phyloP scores from a whole-genome alignment of 2,329 filamentous ascomycete species.

The Alternaria sp. region DNA sequence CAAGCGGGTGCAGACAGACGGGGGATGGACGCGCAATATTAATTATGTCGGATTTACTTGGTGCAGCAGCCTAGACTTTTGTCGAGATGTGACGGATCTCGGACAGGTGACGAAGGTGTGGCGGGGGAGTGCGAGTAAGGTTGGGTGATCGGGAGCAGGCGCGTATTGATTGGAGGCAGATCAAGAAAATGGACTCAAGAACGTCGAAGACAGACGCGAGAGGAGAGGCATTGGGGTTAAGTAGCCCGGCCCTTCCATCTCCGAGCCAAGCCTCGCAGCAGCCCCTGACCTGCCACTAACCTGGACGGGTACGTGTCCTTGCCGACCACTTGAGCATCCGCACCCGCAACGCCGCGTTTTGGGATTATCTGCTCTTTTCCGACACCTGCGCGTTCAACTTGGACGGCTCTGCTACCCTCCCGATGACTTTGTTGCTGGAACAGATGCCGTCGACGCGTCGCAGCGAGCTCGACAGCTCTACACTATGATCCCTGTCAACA shows the following conservation, averaged over 20 bases:
- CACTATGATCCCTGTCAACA: slow-evolving; percentile 19
- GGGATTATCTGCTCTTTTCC: not conserved
- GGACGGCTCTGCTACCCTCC: not conserved
- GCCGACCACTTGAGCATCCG: slow-evolving; percentile 17
- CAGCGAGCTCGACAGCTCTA: slow-evolving; percentile 8
- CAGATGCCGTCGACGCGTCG: not conserved
- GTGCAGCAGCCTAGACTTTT: slow-evolving; percentile 14
- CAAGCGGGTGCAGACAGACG: slow-evolving; percentile 31
- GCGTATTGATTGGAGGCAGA: slow-evolving; percentile 47
- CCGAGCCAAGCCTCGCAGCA: slow-evolving; percentile 37
- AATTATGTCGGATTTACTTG: slow-evolving; percentile 15
- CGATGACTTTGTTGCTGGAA: not conserved
- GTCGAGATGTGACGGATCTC: not conserved
- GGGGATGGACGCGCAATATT: slow-evolving; percentile 25
- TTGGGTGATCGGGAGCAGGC: slow-evolving; percentile 38
- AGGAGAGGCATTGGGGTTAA: slow-evolving; percentile 29
- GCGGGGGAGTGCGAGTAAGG: slow-evolving; percentile 36
- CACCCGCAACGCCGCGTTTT: slow-evolving; percentile 7
- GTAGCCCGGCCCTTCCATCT: slow-evolving; percentile 32
- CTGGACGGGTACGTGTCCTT: slow-evolving; percentile 26
- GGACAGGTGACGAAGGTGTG: slow-evolving; percentile 19
- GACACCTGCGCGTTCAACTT: not conserved
- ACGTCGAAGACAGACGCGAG: slow-evolving; percentile 30
- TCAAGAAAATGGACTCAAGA: slow-evolving; percentile 36
- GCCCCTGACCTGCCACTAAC: slow-evolving; percentile 37